phyloP scores from a whole-genome alignment of 345 rosid species.

The Clausena lansium region DNA sequence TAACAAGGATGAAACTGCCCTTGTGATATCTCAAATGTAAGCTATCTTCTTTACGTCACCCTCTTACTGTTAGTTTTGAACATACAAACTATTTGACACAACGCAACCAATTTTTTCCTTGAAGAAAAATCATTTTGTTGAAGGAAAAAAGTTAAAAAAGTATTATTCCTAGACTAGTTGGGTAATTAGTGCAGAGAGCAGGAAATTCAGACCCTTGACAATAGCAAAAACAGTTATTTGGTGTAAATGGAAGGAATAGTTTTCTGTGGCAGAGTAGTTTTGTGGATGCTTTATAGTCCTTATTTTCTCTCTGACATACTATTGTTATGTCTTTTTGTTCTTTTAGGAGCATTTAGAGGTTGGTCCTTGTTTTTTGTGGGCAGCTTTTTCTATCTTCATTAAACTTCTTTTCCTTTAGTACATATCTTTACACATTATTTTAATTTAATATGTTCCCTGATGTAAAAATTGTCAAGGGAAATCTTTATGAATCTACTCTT shows the following conservation, averaged over 20 bases:
- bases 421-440: neutral
- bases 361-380: neutral
- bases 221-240: neutral
- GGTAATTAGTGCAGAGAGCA: neutral
- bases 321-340: neutral
- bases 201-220: neutral
- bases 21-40: conserved; percentile 87
- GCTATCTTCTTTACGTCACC: conserved; percentile 16
- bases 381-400: neutral
- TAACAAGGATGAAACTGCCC: conserved; percentile 60
- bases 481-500: neutral
- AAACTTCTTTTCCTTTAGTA: neutral
- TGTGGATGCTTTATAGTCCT: neutral
- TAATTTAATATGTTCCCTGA: neutral
- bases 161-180: neutral
- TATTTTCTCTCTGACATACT: neutral
- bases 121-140: no score
- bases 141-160: no score
- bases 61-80: neutral
- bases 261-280: neutral
- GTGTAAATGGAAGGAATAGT: neutral
- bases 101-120: no score
- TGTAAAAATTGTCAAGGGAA: neutral
- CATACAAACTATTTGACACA: neutral
- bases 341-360: neutral